phyloP scores from a whole-genome alignment of 768 basidiomycete genomes.

The Zangia roseola region DNA sequence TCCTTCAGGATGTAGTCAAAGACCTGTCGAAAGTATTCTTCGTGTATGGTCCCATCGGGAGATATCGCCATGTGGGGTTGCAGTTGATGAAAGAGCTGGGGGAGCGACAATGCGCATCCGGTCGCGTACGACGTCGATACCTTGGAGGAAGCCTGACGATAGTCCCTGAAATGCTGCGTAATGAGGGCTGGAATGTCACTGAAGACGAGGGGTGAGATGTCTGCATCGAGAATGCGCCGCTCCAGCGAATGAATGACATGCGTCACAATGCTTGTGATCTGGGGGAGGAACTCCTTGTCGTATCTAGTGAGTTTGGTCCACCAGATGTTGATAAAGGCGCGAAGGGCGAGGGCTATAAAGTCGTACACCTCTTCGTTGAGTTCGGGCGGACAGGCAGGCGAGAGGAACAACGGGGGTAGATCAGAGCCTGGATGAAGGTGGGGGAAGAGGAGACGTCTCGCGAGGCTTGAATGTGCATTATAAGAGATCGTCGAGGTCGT shows the following conservation, averaged over 20 bases:
- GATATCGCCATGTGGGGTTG: conserved; percentile 85
- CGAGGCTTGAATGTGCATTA: conserved; percentile 36
- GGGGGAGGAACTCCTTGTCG: conserved; percentile 79
- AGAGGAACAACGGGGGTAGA: conserved; percentile 53
- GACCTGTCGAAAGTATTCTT: conserved; percentile 76
- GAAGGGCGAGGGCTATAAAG: conserved; percentile 73
- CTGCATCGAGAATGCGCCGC: conserved; percentile 48
- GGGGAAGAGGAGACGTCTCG: conserved; percentile 66
- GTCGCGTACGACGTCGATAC: conserved; percentile 66
- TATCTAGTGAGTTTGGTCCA: conserved; percentile 82
- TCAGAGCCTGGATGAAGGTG: conserved; percentile 40
- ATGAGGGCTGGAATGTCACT: conserved; percentile 63
- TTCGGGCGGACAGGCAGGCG: conserved; percentile 45
- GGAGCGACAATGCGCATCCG: conserved; percentile 60
- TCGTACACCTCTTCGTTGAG: conserved; percentile 63
- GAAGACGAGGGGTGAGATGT: conserved; percentile 62
- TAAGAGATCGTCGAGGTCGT: conserved; percentile 22
- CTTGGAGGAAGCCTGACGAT: conserved; percentile 64
- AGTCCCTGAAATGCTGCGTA: conserved; percentile 77
- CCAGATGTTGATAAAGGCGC: conserved; percentile 82
- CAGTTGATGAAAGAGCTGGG: conserved; percentile 72
- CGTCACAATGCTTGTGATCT: conserved; percentile 59
- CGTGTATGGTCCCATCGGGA: conserved; percentile 62
- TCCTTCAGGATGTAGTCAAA: conserved; percentile 73
- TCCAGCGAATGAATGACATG: conserved; percentile 62